phyloP scores from a whole-genome alignment of 495 filamentous ascomycete species.

The Hamigera avellanea region DNA sequence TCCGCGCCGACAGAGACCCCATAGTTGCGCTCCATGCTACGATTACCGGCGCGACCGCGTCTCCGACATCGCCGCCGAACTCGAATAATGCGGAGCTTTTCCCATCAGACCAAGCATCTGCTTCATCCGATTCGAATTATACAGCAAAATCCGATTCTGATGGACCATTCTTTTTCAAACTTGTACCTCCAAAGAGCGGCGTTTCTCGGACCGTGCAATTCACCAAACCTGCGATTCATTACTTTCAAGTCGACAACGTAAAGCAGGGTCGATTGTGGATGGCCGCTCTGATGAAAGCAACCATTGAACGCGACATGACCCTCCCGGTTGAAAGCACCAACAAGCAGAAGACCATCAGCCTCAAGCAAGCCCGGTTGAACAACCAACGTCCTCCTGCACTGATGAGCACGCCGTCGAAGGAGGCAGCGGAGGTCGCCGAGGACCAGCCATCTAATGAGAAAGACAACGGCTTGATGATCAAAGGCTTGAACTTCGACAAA shows the following conservation, averaged over 20 bases:
- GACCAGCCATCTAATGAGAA: constrained; percentile 2
- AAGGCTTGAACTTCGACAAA: constrained; percentile 23
- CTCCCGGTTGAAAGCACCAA: constrained; percentile 77
- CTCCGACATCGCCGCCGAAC: constrained; percentile 59
- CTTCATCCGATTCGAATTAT: constrained; percentile 15
- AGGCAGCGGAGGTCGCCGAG: constrained; percentile 1
- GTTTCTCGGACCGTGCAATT: constrained; percentile 87
- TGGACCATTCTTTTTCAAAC: constrained; percentile 92
- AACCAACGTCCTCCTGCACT: constrained; percentile 79
- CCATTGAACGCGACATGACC: constrained; percentile 85
- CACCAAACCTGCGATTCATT: constrained; percentile 93
- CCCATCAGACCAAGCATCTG: constrained; percentile 15
- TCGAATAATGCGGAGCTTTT: constrained; percentile 40
- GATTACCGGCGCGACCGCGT: constrained; percentile 72
- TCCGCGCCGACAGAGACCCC: constrained; percentile 86
- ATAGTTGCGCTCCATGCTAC: constrained; percentile 85
- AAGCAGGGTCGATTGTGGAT: constrained; percentile 91
- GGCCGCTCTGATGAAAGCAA: constrained; percentile 98
- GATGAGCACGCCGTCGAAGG: constrained; percentile 37
- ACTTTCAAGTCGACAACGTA: constrained; percentile 89
- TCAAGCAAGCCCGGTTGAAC: constrained; percentile 73
- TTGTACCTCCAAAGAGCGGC: constrained; percentile 82
- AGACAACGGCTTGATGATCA: constrained; percentile 18
- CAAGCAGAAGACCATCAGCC: constrained; percentile 83
- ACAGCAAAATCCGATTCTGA: constrained; percentile 26